These are phyloP conservation scores for Babesia bigemina DNA, from an alignment of 169 alveolate species.

Conservation along the genomic window DNA sequence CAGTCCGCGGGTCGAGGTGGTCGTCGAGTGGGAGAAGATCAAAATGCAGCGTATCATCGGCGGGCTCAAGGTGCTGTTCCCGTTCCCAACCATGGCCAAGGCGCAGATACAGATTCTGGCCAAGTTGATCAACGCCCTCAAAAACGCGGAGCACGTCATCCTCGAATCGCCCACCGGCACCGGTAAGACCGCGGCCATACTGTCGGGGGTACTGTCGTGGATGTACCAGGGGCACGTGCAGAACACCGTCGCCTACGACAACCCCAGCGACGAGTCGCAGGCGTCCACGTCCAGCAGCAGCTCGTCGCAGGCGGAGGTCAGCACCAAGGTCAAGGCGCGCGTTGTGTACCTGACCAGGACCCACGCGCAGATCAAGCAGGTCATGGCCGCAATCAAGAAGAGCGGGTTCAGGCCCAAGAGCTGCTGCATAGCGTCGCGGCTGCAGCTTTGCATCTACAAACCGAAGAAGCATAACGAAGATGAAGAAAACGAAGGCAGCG, in stretches of 20 bases:
- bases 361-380: slow-evolving; percentile 88
- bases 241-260: background rate
- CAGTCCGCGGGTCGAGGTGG: background rate
- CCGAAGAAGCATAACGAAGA: background rate
- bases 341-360: slow-evolving; percentile 79
- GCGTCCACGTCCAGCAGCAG: background rate
- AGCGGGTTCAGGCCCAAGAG: slow-evolving; percentile 44
- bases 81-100: slow-evolving; percentile 37
- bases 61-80: slow-evolving; percentile 52
- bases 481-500: background rate
- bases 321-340: background rate
- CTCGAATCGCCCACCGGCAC: slow-evolving; percentile 95
- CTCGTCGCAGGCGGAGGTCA: background rate
- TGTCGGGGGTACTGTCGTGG: slow-evolving; percentile 60
- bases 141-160: slow-evolving; percentile 82
- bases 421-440: slow-evolving; percentile 48
- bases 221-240: slow-evolving; percentile 30
- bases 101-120: slow-evolving; percentile 53
- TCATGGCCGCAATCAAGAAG: slow-evolving; percentile 41
- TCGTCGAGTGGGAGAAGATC: slow-evolving; percentile 33
- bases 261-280: background rate
- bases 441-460: slow-evolving; percentile 30
- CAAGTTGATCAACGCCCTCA: slow-evolving; percentile 37
- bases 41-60: slow-evolving; percentile 27
- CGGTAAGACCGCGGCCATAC: slow-evolving; percentile 61